Evolutionary conservation across 495 filamentous ascomycete species (phyloP).

Genomic region (Podospora pseudoanserina): DNA sequence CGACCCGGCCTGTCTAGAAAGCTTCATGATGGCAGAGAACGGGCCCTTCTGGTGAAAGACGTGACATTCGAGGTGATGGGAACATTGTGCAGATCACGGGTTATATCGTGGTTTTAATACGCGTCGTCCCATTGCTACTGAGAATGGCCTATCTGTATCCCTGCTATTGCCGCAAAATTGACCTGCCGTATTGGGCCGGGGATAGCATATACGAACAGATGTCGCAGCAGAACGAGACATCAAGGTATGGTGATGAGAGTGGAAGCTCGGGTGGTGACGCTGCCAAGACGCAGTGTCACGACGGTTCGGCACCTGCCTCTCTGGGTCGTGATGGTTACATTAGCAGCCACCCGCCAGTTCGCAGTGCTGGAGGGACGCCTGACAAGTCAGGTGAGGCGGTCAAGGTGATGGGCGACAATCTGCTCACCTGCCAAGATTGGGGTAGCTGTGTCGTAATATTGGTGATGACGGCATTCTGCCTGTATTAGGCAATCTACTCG

Average conservation of each 20-base stretch:
- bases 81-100: background rate
- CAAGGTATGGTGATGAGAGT: background rate
- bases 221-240: background rate
- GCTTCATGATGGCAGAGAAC: slow-evolving; percentile 20
- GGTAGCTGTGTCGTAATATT: background rate
- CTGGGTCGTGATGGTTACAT: slow-evolving; percentile 1
- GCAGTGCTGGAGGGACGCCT: background rate
- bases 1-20: slow-evolving; percentile 7
- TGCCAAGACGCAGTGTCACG: slow-evolving; percentile 3
- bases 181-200: background rate
- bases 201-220: background rate
- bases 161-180: background rate
- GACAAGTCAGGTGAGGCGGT: background rate
- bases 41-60: background rate
- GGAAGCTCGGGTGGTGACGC: background rate
- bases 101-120: background rate
- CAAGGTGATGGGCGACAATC: background rate
- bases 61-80: background rate
- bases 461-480: slow-evolving; percentile 3
- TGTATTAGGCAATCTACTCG: background rate
- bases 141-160: background rate
- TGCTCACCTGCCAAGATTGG: background rate
- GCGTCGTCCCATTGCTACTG: background rate
- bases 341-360: background rate
- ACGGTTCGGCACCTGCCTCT: background rate